Conservation (phyloP, 345 rosid species). For the Geranium rotundifolium region DNA sequence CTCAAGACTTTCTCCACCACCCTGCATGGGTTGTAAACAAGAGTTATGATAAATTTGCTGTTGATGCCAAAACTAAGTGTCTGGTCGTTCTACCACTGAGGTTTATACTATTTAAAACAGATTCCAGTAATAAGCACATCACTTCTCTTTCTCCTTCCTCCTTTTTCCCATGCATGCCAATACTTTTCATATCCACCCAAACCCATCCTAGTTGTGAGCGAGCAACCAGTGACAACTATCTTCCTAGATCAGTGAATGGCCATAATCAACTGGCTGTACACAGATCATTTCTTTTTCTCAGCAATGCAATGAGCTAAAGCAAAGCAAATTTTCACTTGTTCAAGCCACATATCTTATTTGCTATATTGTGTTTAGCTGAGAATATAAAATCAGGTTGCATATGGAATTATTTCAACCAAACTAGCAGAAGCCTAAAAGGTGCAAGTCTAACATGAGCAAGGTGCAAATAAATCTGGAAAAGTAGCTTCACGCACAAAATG, state of each 20-base stretch:
- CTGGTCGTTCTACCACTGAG: not conserved
- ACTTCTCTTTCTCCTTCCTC: too few relatives aligned
- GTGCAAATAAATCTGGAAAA: not conserved
- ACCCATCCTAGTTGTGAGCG: not conserved
- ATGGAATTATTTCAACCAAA: not conserved
- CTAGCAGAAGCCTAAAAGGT: too few relatives aligned
- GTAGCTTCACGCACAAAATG: not conserved
- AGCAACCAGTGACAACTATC: not conserved
- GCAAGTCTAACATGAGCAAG: not conserved
- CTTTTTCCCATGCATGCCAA: too few relatives aligned
- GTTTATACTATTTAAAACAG: not conserved
- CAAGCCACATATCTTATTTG: not conserved
- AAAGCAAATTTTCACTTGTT: not conserved
- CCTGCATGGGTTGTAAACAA: constrained; percentile 24
- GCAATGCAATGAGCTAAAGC: not conserved
- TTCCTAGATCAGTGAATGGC: not conserved
- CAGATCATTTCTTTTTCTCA: not conserved
- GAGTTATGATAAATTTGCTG: not conserved
- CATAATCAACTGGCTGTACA: not conserved
- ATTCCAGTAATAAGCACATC: too few relatives aligned
- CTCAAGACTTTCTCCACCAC: constrained; percentile 85
- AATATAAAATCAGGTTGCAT: not conserved
- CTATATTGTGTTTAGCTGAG: not conserved
- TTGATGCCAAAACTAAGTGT: not conserved
- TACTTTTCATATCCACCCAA: not conserved